Base-by-base conservation (phyloP, 2,329 filamentous ascomycete species). In the Endoconidiophora laricicola region DNA sequence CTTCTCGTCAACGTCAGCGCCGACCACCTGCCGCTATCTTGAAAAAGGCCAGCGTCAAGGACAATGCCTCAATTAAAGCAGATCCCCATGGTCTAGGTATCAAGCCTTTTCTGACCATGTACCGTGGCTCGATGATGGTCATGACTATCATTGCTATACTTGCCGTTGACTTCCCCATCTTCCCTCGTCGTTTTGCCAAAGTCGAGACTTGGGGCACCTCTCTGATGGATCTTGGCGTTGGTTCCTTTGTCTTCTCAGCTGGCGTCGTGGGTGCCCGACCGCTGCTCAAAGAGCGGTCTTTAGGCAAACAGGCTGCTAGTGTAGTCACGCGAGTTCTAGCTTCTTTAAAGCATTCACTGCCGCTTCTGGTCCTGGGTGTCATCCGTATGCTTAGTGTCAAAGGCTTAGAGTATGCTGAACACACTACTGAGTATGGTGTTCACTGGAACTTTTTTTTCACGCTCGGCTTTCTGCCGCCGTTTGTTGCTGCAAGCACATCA, bases 381-480 rank as follows among this genome's bases (percentile, higher is more conserved):
- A 70, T 93, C 50, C 79, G 91, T 22, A 72, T 96, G 22, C 78
- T 86, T 56, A 93, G 81, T 58, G 88, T 96, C 60, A 98, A 98
- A 66, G 85, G 86, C 5, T 69, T 95, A 26, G 87, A 96, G 61
- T 98, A 98, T 61, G 88, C 88, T 2, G 91, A 98, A 63, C 91
- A 98, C 67, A 86, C 95, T 52, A 87, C 86, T 12, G 91, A 98
- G 62, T 98, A 98, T 61, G 91, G 91, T 41, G 86, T 98, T 7
- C 91, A 98, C 64, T 98, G 91, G 91, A 98, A 98, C 64, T 98
- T 98, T 65, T 98, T 98, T 72, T 96, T 96, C 66, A 98, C 91
- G 0, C 71, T 98, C 7, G 88, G 80, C 4, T 75, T 95, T 44
- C 68, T 98, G 22, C 86, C 90, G 0, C 88, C 88, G 0, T 94